Evolutionary conservation across 2,329 filamentous ascomycete genomes (phyloP), one percentile per base, ranked within the genome.

Genomic region (Xylaria polymorpha): DNA sequence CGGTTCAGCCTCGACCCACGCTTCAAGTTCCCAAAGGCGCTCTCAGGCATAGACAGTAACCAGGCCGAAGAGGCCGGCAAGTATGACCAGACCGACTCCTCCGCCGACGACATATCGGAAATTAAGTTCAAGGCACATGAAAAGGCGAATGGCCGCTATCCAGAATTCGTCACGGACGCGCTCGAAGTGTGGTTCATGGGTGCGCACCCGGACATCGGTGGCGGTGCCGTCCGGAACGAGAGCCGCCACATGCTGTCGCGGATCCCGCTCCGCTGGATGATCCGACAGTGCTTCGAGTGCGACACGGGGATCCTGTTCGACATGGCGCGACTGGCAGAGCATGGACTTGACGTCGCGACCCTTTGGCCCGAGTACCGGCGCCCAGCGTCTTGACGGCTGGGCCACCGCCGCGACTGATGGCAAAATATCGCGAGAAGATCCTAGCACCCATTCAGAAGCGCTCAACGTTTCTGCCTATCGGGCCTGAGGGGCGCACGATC

Each of bases 111-210:
- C 18, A 22, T 12, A 18, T 69, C 63, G 63, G 44, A 46, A 7
- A 37, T 39, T 8, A 71, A 71, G 20, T 71, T 71, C 44, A 4
- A 44, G 14, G 66, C 61, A 2, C 69, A 71, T 6, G 69, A 71
- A 25, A 58, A 67, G 22, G 66, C 39, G 22, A 69, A 69, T 5
- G 56, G 56, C 7, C 61, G 46, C 20, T 61, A 69, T 18, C 51
- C 18, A 12, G 59, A 69, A 10, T 67, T 71, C 51, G 20, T n/a
- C 37, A 69, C 67, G n/a, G 67, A 71, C 20, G 69, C 67, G 4
- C 63, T 71, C 4, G 69, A 69, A 8, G 69, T 71, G 18, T 71
- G 67, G 69, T 71, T 71, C 63, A 71, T 66, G 67, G 64, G 69
- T 6, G 56, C 56, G 6, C 69, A 71, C 37, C 63, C 67, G 5